These are phyloP conservation scores for Pythium myriotylum DNA, from an alignment of 352 stramenopile genomes.

Conservation along the genomic window DNA sequence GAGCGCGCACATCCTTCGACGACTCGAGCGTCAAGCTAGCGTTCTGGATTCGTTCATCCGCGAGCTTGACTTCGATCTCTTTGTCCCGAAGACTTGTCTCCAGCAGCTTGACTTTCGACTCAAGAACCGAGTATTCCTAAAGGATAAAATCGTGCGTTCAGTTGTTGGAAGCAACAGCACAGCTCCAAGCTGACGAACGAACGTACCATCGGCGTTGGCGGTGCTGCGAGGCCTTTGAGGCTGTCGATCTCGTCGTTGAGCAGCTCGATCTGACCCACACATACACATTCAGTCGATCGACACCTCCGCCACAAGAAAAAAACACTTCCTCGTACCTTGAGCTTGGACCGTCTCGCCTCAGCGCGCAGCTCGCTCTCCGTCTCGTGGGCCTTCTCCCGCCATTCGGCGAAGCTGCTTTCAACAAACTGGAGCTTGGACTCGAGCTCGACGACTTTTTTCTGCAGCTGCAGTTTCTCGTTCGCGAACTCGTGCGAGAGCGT, in stretches of 20 bases:
- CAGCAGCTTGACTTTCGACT: conserved; percentile 71
- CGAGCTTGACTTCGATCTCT: conserved; percentile 48
- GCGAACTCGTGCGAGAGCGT: conserved; percentile 48
- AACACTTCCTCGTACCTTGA: conserved; percentile 45
- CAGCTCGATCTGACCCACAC: conserved; percentile 70
- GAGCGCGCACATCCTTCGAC: conserved; percentile 44
- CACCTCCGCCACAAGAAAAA: neutral
- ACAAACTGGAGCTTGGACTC: conserved; percentile 72
- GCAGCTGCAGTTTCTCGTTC: conserved; percentile 56
- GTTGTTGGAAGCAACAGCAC: no score
- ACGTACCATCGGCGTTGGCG: conserved; percentile 16
- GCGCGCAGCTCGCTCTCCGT: conserved; percentile 46
- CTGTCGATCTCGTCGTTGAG: conserved; percentile 62
- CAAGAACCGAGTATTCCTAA: conserved; percentile 55
- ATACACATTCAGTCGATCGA: conserved; percentile 14
- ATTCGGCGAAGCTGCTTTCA: conserved; percentile 63
- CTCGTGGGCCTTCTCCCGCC: conserved; percentile 74
- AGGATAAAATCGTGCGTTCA: no score
- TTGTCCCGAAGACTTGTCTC: conserved; percentile 69
- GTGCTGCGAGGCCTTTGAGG: conserved; percentile 21
- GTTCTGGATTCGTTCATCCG: conserved; percentile 43
- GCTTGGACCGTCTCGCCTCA: conserved; percentile 42
- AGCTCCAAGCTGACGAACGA: no score
- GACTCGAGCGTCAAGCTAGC: conserved; percentile 53
- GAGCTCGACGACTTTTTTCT: conserved; percentile 75